These are phyloP conservation scores for Cytospora schulzeri DNA, from an alignment of 2,329 filamentous ascomycete genomes.

Conservation along the genomic window DNA sequence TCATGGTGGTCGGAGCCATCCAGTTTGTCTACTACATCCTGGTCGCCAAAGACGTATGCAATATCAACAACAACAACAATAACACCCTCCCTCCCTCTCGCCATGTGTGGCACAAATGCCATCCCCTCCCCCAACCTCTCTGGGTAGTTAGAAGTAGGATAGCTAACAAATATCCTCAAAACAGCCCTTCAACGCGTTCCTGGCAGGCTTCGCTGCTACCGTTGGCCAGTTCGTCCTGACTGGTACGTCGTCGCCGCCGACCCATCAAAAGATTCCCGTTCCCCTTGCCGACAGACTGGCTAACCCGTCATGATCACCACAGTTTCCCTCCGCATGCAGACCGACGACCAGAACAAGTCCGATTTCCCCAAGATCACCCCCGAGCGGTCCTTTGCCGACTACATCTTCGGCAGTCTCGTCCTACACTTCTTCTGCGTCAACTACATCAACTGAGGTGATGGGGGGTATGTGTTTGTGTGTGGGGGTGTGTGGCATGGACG, in stretches of 20 bases:
- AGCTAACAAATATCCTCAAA: constrained; percentile 29
- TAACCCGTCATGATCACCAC: constrained; percentile 18
- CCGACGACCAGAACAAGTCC: constrained; percentile 76
- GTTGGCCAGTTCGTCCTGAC: constrained; percentile 98
- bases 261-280: neutral
- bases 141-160: neutral
- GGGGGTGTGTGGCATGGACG: constrained; percentile 25
- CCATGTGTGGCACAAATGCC: too few species aligned
- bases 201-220: constrained; percentile 90
- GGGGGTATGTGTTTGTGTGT: constrained; percentile 12
- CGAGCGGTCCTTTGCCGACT: constrained; percentile 96
- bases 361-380: constrained; percentile 78
- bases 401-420: constrained; percentile 89
- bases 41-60: constrained; percentile 88
- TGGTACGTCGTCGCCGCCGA: constrained; percentile 60
- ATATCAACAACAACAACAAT: too few species aligned
- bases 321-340: constrained; percentile 87
- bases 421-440: constrained; percentile 99
- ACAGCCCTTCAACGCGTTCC: constrained; percentile 97
- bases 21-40: constrained; percentile 94
- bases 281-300: neutral
- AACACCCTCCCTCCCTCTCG: neutral
- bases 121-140: neutral
- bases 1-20: constrained; percentile 81
- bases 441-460: constrained; percentile 83